phyloP scores from a whole-genome alignment of 352 stramenopile species.

The Globisporangium sylvaticum region DNA sequence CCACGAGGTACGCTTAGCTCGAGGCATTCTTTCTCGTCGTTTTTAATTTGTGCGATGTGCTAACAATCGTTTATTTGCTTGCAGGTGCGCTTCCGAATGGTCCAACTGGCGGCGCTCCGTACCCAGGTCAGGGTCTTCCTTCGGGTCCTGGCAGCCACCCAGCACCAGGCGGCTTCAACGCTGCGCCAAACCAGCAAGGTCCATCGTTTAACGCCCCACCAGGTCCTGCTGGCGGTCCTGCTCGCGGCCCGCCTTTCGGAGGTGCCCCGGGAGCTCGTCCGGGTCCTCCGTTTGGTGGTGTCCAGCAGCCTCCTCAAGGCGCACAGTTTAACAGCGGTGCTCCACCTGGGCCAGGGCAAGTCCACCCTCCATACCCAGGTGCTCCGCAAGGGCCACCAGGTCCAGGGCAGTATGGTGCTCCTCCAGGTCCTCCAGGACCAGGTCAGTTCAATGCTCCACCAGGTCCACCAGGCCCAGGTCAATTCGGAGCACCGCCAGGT shows the following conservation, averaged over 20 bases:
- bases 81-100: constrained; percentile 20
- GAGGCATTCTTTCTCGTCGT: background rate
- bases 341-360: constrained; percentile 8
- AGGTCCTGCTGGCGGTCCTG: constrained; percentile 15
- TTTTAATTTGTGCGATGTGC: background rate
- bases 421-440: background rate
- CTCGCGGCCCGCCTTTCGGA: constrained; percentile 12
- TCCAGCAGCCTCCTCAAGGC: constrained; percentile 11
- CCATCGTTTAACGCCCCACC: constrained; percentile 14
- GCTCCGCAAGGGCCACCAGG: constrained; percentile 15
- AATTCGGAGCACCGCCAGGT: background rate
- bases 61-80: background rate
- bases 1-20: constrained; percentile 20
- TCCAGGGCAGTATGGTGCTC: constrained; percentile 10
- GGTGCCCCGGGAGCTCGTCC: constrained; percentile 8
- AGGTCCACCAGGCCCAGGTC: background rate
- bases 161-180: constrained; percentile 11
- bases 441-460: background rate
- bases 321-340: constrained; percentile 5
- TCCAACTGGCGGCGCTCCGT: constrained; percentile 22
- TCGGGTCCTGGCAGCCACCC: constrained; percentile 11
- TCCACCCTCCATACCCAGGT: constrained; percentile 10
- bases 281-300: constrained; percentile 14
- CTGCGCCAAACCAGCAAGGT: constrained; percentile 9
- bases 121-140: constrained; percentile 19